Percentiles rank a stretch among this genome's conserved stretches.
phyloP scores from a whole-genome alignment of 805 yeast species.

The Pichia rugopelliculosa region DNA sequence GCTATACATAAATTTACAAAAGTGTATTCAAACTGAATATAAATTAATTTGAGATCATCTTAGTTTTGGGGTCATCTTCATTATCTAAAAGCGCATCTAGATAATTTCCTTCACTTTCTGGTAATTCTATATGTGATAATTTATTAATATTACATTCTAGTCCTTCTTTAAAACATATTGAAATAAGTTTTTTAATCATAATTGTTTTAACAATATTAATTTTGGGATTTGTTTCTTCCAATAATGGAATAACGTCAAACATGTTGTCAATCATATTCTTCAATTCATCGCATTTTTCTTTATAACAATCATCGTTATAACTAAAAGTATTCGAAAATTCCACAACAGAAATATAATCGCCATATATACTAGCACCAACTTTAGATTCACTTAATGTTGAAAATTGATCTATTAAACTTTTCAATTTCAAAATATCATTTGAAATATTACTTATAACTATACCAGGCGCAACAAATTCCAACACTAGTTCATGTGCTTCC shows the following conservation, averaged over 20 bases:
- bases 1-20: background rate
- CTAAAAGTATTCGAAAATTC: background rate
- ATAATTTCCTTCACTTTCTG: conserved; percentile 38
- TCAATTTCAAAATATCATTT: conserved; percentile 23
- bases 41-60: background rate
- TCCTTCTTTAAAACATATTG: conserved; percentile 29
- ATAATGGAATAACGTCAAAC: conserved; percentile 38
- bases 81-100: conserved; percentile 13
- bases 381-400: conserved; percentile 39
- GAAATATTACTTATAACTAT: conserved; percentile 45
- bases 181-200: conserved; percentile 44
- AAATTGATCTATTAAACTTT: conserved; percentile 39
- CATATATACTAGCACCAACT: conserved; percentile 52
- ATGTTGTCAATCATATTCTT: conserved; percentile 31
- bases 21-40: background rate
- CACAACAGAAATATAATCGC: conserved; percentile 37
- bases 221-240: conserved; percentile 30
- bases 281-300: conserved; percentile 9
- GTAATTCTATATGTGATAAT: conserved; percentile 34
- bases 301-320: conserved; percentile 11
- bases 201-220: conserved; percentile 44
- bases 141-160: conserved; percentile 27
- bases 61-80: background rate
- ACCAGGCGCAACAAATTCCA: conserved; percentile 62
- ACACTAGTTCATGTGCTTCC: conserved; percentile 56